Percentiles rank a stretch among this genome's conserved stretches.
Evolutionary conservation across 495 filamentous ascomycete species (phyloP).

Genomic region (Penicillium samsonianum): DNA sequence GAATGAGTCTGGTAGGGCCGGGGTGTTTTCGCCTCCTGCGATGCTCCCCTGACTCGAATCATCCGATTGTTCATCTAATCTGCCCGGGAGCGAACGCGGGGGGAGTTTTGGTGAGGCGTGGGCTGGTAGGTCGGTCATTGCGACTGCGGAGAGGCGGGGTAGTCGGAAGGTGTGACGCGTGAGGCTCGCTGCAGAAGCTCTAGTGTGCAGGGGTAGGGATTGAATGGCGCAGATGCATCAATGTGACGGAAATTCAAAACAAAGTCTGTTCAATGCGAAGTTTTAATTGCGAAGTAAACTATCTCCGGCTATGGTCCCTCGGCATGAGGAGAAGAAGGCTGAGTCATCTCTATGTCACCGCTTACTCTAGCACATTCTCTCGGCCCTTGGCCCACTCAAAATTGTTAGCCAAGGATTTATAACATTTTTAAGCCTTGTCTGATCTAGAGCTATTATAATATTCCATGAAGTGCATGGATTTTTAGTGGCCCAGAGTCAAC

Average conservation of each 20-base stretch:
- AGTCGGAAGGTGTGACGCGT: neutral
- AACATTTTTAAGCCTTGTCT: neutral
- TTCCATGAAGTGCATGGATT: neutral
- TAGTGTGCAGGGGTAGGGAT: constrained; percentile 4
- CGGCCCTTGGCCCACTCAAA: neutral
- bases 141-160: constrained; percentile 22
- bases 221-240: constrained; percentile 9
- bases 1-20: constrained; percentile 53
- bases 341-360: constrained; percentile 5
- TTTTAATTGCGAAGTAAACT: constrained; percentile 23
- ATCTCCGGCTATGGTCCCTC: constrained; percentile 17
- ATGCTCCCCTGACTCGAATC: constrained; percentile 29
- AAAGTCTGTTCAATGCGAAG: constrained; percentile 7
- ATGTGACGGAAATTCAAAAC: neutral
- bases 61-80: constrained; percentile 20
- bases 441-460: neutral
- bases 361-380: constrained; percentile 14
- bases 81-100: constrained; percentile 38
- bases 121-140: constrained; percentile 53
- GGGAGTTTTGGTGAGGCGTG: constrained; percentile 54
- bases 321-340: constrained; percentile 14
- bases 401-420: neutral
- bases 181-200: neutral
- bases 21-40: constrained; percentile 32
- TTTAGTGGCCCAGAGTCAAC: neutral